phyloP scores from a whole-genome alignment of 208 protist species.

The Herpetomonas tarakana region DNA sequence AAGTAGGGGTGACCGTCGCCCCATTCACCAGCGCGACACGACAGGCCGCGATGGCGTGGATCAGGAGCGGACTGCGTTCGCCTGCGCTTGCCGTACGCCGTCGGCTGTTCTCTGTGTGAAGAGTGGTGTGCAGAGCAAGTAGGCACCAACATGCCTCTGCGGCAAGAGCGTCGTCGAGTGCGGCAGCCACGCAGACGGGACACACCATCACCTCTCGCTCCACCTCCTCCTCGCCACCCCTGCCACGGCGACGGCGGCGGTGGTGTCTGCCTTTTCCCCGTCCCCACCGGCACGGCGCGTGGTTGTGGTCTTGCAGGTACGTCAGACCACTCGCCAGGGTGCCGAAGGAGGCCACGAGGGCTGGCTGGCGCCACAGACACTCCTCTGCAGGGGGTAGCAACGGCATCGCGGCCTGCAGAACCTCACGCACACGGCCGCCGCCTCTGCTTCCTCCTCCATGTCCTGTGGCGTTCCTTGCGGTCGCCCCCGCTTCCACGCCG shows the following conservation, averaged over 20 bases:
- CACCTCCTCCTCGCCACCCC: not conserved
- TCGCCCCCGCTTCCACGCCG: too few species aligned
- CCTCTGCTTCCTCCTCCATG: too few species aligned
- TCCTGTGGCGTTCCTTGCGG: too few species aligned
- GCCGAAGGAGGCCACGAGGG: slow-evolving; percentile 47
- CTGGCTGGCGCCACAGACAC: slow-evolving; percentile 51
- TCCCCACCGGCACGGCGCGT: slow-evolving; percentile 7
- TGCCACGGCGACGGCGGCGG: not conserved
- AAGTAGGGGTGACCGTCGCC: too few species aligned
- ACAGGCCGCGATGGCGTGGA: too few species aligned
- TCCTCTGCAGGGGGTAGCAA: slow-evolving; percentile 21
- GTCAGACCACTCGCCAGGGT: slow-evolving; percentile 26
- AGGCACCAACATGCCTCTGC: slow-evolving; percentile 37
- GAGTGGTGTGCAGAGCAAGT: slow-evolving; percentile 12
- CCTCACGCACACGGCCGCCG: too few species aligned
- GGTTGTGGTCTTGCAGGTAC: slow-evolving; percentile 17
- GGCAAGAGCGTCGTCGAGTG: slow-evolving; percentile 36
- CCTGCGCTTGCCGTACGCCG: too few species aligned
- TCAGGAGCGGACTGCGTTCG: too few species aligned
- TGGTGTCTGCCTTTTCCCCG: not conserved
- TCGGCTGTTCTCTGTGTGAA: too few species aligned
- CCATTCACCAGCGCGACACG: too few species aligned
- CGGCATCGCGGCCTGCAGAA: slow-evolving; percentile 4
- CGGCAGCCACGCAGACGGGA: slow-evolving; percentile 53
- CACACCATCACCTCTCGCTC: slow-evolving; percentile 15